Conservation (phyloP, 2,329 filamentous ascomycete species). For the Claviceps pazoutovae region DNA sequence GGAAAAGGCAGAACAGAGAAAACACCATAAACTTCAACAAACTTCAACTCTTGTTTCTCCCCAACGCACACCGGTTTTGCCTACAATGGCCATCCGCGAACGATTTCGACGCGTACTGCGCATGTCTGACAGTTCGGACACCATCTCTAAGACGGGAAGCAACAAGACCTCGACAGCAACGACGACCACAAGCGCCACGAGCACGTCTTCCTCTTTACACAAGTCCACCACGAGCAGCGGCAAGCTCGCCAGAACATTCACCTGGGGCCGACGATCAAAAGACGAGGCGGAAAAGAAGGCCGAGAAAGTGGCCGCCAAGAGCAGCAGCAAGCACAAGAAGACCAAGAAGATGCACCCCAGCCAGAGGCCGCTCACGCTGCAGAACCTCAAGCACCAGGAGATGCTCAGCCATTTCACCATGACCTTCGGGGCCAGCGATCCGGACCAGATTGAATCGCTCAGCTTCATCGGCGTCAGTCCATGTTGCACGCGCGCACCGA, state of each 20-base stretch:
- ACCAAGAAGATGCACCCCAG: constrained; percentile 26
- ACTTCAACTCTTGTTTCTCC: not conserved
- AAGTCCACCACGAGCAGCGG: constrained; percentile 16
- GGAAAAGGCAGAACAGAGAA: not conserved
- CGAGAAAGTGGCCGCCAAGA: not conserved
- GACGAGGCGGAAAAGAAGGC: constrained; percentile 8
- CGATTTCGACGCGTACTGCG: constrained; percentile 27
- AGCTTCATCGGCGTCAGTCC: constrained; percentile 28
- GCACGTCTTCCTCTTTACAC: constrained; percentile 16
- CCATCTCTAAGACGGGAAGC: constrained; percentile 19
- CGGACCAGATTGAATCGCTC: constrained; percentile 18
- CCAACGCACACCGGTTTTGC: not conserved
- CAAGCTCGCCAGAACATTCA: constrained; percentile 18
- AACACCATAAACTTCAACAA: not conserved
- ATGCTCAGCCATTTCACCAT: constrained; percentile 31
- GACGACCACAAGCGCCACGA: constrained; percentile 15
- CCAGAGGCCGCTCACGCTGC: constrained; percentile 29
- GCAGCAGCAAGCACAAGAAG: constrained; percentile 9
- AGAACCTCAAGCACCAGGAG: constrained; percentile 33
- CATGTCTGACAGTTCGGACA: constrained; percentile 19
- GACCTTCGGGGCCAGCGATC: constrained; percentile 28
- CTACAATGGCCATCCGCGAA: constrained; percentile 28
- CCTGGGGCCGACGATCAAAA: constrained; percentile 14
- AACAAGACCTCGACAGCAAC: constrained; percentile 7
- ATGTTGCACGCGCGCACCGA: constrained; percentile 26